Percentiles rank a stretch among this genome's conserved stretches.
These are phyloP conservation scores for Hibiscus trionum DNA, from an alignment of 345 rosid species.

Conservation along the genomic window DNA sequence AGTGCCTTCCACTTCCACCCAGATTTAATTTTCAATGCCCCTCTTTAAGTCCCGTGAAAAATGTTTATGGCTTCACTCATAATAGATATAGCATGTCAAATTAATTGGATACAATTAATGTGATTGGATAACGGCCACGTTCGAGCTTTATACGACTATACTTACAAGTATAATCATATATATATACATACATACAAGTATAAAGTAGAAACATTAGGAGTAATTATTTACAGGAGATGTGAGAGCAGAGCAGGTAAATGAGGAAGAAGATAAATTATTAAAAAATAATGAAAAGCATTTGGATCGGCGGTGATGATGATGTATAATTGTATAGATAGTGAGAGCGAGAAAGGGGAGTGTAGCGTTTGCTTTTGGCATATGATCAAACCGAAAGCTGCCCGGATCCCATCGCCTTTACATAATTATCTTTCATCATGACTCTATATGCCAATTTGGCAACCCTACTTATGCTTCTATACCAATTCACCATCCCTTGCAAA, in stretches of 20 bases:
- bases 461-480: constrained; percentile 18
- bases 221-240: background rate
- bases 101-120: background rate
- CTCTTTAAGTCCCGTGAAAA: background rate
- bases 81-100: background rate
- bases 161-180: too few relatives aligned
- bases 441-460: background rate
- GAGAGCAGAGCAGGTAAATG: background rate
- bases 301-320: constrained; percentile 10
- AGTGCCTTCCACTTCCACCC: background rate
- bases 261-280: background rate
- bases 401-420: constrained; percentile 2
- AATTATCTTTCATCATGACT: constrained; percentile 20
- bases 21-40: background rate
- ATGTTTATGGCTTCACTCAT: background rate
- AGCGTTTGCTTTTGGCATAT: too few relatives aligned
- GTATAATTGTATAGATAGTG: background rate
- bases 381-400: constrained; percentile 26
- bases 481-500: constrained; percentile 29
- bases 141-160: too few relatives aligned
- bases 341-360: background rate
- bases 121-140: too few relatives aligned
- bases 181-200: background rate
- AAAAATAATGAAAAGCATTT: background rate
- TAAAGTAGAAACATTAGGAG: too few relatives aligned